These are phyloP conservation scores for Pichia manshurica DNA, from an alignment of 805 yeast species.

Conservation along the genomic window DNA sequence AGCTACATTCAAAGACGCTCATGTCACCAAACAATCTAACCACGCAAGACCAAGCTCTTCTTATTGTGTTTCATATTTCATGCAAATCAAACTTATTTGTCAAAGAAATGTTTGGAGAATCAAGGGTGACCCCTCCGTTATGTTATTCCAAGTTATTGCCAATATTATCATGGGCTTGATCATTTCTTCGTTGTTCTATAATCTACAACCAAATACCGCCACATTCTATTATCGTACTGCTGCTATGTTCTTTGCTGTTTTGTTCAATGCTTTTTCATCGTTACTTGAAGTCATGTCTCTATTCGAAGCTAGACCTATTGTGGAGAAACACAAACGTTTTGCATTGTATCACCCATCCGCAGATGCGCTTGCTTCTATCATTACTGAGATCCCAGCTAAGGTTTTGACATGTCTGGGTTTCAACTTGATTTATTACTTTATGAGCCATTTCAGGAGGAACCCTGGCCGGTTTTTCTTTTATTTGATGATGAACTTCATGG, in stretches of 20 bases:
- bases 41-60: slow-evolving; percentile 43
- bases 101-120: slow-evolving; percentile 45
- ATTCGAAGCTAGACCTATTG: slow-evolving; percentile 51
- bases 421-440: slow-evolving; percentile 46
- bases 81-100: slow-evolving; percentile 46
- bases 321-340: slow-evolving; percentile 52
- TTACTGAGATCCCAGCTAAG: slow-evolving; percentile 55
- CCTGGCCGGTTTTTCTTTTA: slow-evolving; percentile 54
- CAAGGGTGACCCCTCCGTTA: slow-evolving; percentile 44
- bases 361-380: slow-evolving; percentile 55
- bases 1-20: slow-evolving; percentile 15
- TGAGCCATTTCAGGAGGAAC: slow-evolving; percentile 46
- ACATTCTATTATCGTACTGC: slow-evolving; percentile 55
- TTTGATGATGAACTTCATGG: slow-evolving; percentile 36
- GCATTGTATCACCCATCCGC: slow-evolving; percentile 54
- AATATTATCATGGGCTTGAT: slow-evolving; percentile 50
- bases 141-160: slow-evolving; percentile 37
- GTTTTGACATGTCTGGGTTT: slow-evolving; percentile 38
- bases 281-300: slow-evolving; percentile 51
- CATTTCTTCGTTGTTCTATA: slow-evolving; percentile 53
- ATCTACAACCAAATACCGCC: slow-evolving; percentile 36
- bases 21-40: slow-evolving; percentile 44
- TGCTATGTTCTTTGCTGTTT: slow-evolving; percentile 59
- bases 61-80: slow-evolving; percentile 44
- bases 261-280: slow-evolving; percentile 59